Percentiles rank a stretch among this genome's conserved stretches.
Evolutionary conservation across 139 green algal genomes (phyloP).

Genomic region (Closterium sp.): DNA sequence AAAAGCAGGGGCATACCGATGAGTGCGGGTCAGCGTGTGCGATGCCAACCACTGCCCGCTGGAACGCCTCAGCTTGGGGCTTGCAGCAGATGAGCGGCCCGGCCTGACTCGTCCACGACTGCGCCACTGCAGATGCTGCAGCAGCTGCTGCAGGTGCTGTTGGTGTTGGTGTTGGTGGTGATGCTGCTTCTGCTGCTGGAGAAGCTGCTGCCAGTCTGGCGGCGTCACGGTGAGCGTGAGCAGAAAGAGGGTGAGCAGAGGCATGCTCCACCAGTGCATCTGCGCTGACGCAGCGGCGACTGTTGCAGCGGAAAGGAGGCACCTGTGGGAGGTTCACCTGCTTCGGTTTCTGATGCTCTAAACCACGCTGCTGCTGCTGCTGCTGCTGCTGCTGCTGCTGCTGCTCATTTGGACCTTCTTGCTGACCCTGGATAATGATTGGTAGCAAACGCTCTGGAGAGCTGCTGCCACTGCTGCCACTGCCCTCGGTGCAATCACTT

Average conservation of each 20-base stretch:
- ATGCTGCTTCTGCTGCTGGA: too few species aligned
- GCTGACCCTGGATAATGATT: not conserved
- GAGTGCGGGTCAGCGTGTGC: not conserved
- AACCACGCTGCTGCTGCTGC: too few species aligned
- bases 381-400: too few species aligned
- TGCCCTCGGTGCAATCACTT: not conserved
- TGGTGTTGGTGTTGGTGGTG: too few species aligned
- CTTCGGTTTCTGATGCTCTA: not conserved
- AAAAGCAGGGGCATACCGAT: not conserved
- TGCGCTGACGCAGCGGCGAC: not conserved
- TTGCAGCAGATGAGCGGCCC: constrained; percentile 37
- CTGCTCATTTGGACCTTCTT: not conserved
- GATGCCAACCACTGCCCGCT: not conserved
- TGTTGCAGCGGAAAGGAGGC: not conserved
- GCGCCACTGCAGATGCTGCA: not conserved
- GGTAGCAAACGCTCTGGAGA: not conserved
- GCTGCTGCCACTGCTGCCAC: not conserved
- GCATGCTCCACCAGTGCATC: not conserved
- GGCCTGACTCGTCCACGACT: not conserved
- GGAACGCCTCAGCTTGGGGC: constrained; percentile 33
- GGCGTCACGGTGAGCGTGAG: not conserved
- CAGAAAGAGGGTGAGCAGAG: not conserved
- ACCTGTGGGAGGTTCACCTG: not conserved
- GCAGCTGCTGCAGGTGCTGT: not conserved
- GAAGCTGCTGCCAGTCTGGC: too few species aligned